Evolutionary conservation across 345 rosid species (phyloP), one percentile per base, ranked within the genome.

Genomic region (Stellera chamaejasme): DNA sequence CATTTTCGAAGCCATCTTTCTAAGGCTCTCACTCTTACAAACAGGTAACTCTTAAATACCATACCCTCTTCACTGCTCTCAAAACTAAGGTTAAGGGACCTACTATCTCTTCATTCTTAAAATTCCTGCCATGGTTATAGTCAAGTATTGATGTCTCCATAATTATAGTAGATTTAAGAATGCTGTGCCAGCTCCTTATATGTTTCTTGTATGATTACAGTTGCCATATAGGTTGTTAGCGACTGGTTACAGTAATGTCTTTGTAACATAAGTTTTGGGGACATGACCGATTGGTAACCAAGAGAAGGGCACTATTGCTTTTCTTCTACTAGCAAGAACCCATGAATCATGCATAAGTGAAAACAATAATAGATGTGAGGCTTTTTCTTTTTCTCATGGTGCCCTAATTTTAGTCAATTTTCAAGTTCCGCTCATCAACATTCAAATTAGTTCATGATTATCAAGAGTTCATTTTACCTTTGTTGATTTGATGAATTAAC

Each of bases 1-100:
- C 94, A 81, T 52, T 87, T 86, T 56, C 83, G 97, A 48, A 72
- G 94, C 72, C 66, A 78, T 67, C 54, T 84, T 48, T 89, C 99
- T 0, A 93, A 93, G 76, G 85, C 91, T 0, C 96, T 93, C 49
- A 73, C 72, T 69, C 69, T 89, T 56, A 86, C 96, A 54, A 82
- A 84, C 89, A 93, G 99, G 97, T 84, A 43, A 66, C 51, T 49
- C 50, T 7, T 68, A 45, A 19, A 19, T 25, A 45, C n/a, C 68
- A 26, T 54, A 43, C 59, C 39, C 39, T 4, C 39, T 32, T 32
- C 39, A 32, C 39, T 32, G 7, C 4, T 4, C 39, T 32, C 39
- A 32, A 32, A 32, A 32, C 39, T 32, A 58, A 68, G 48, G 12
- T 43, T 36, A 23, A 5, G 36, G 48, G 36, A 6, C 50, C 55